Evolutionary conservation across 352 stramenopile species (phyloP).

Genomic region (Thraustotheca clavata): DNA sequence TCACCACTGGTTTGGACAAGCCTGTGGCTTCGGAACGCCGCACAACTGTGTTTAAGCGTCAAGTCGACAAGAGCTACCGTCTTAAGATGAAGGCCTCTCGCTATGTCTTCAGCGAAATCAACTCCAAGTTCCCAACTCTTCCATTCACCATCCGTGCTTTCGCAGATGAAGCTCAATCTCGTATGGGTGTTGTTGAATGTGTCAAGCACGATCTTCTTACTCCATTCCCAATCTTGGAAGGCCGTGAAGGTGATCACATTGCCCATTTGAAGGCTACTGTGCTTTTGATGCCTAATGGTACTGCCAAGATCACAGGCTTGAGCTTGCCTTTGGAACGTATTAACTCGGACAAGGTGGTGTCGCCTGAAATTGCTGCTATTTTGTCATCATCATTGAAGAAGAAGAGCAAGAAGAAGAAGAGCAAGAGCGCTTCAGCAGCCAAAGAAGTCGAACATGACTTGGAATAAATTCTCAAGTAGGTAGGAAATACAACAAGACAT

Average conservation of each 20-base stretch:
- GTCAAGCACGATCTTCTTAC: slow-evolving; percentile 96
- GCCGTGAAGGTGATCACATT: slow-evolving; percentile 91
- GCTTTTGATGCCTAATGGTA: slow-evolving; percentile 94
- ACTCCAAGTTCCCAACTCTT: slow-evolving; percentile 97
- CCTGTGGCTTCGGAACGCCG: slow-evolving; percentile 81
- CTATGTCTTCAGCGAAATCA: slow-evolving; percentile 96
- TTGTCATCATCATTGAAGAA: slow-evolving; percentile 90
- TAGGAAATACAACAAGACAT: not conserved
- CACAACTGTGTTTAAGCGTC: slow-evolving; percentile 99
- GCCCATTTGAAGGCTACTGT: slow-evolving; percentile 99
- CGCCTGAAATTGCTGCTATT: slow-evolving; percentile 88
- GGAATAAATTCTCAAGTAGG: slow-evolving; percentile 14
- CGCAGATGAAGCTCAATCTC: slow-evolving; percentile 92
- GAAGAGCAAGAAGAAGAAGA: slow-evolving; percentile 96
- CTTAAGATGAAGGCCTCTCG: slow-evolving; percentile 93
- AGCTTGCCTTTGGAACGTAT: slow-evolving; percentile 84
- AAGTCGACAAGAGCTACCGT: slow-evolving; percentile 97
- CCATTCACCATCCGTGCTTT: slow-evolving; percentile 97
- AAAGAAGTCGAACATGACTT: slow-evolving; percentile 20
- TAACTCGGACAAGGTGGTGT: slow-evolving; percentile 87
- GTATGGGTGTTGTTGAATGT: slow-evolving; percentile 98
- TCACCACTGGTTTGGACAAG: slow-evolving; percentile 97
- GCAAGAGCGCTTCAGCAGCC: slow-evolving; percentile 21
- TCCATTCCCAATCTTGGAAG: slow-evolving; percentile 96
- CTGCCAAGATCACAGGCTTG: slow-evolving; percentile 93